Conservation (phyloP, 2,329 filamentous ascomycete genomes). For the Scedosporium apiospermum region DNA sequence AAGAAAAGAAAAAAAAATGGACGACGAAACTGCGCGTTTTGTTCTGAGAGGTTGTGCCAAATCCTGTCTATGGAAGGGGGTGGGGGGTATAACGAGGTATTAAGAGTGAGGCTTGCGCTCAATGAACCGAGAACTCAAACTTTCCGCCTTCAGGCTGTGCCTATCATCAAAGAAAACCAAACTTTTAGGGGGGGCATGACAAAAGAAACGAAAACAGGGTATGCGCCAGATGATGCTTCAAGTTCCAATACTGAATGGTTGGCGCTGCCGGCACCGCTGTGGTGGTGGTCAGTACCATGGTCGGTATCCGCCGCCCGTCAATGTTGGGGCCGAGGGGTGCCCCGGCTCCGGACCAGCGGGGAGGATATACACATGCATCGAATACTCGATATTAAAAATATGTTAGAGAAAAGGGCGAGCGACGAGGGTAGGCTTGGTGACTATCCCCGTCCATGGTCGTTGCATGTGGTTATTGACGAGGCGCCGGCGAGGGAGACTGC, state of each 20-base stretch:
- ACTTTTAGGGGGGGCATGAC: background rate
- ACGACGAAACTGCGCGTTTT: background rate
- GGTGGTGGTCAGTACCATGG: background rate
- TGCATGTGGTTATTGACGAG: background rate
- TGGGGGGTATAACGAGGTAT: background rate
- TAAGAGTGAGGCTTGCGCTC: background rate
- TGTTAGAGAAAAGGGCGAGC: background rate
- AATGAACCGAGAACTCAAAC: background rate
- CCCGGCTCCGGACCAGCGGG: background rate
- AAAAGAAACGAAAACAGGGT: background rate
- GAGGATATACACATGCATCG: background rate
- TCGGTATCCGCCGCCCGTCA: background rate
- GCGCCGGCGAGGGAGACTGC: constrained; percentile 4
- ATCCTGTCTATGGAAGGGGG: background rate
- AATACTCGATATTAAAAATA: background rate
- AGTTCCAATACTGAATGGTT: background rate
- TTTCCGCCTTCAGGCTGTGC: background rate
- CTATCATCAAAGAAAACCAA: background rate
- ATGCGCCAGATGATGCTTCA: background rate
- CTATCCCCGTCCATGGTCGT: background rate
- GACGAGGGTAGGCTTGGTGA: background rate
- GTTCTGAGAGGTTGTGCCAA: background rate
- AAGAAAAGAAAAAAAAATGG: background rate
- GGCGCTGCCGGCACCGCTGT: background rate
- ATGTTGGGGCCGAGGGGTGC: no score